Percentiles rank a stretch among this genome's conserved stretches.
phyloP scores from a whole-genome alignment of 2,329 filamentous ascomycete species.

The Ustulina deusta region DNA sequence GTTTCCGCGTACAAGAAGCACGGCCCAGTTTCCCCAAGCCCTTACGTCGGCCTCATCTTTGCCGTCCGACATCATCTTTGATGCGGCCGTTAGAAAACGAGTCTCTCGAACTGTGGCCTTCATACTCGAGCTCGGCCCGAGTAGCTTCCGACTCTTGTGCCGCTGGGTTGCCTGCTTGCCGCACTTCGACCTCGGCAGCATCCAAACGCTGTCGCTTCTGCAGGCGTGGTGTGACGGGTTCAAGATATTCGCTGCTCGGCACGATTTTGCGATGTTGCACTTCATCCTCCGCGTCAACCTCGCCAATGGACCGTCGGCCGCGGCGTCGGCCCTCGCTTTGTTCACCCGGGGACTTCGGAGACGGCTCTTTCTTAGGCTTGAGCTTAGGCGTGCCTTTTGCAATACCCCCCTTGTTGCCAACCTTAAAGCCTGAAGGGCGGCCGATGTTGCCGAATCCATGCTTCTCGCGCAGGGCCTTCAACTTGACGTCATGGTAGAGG shows the following conservation, averaged over 20 bases:
- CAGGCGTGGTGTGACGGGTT: slow-evolving; percentile 47
- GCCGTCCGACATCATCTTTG: slow-evolving; percentile 43
- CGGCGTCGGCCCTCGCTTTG: slow-evolving; percentile 45
- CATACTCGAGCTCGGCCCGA: slow-evolving; percentile 56
- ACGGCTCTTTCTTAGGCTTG: slow-evolving; percentile 47
- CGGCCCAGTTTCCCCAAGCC: not conserved
- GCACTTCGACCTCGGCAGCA: slow-evolving; percentile 6
- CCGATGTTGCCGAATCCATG: slow-evolving; percentile 70
- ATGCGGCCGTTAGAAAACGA: slow-evolving; percentile 61
- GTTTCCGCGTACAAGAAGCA: not conserved
- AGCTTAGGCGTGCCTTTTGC: slow-evolving; percentile 46
- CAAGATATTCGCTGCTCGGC: slow-evolving; percentile 42
- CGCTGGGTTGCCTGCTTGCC: slow-evolving; percentile 14
- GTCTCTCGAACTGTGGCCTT: slow-evolving; percentile 65
- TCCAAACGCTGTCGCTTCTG: slow-evolving; percentile 51
- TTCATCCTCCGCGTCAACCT: slow-evolving; percentile 48
- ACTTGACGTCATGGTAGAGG: slow-evolving; percentile 68
- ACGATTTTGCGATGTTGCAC: slow-evolving; percentile 24
- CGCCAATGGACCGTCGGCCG: slow-evolving; percentile 49
- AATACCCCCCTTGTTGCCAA: slow-evolving; percentile 57
- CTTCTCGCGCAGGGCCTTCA: slow-evolving; percentile 62
- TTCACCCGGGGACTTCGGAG: slow-evolving; percentile 25
- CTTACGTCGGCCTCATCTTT: slow-evolving; percentile 36
- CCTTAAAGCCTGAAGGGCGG: slow-evolving; percentile 59
- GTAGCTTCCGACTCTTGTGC: slow-evolving; percentile 36